phyloP scores from a whole-genome alignment of 352 stramenopile species.

The Globisporangium carolinianum region DNA sequence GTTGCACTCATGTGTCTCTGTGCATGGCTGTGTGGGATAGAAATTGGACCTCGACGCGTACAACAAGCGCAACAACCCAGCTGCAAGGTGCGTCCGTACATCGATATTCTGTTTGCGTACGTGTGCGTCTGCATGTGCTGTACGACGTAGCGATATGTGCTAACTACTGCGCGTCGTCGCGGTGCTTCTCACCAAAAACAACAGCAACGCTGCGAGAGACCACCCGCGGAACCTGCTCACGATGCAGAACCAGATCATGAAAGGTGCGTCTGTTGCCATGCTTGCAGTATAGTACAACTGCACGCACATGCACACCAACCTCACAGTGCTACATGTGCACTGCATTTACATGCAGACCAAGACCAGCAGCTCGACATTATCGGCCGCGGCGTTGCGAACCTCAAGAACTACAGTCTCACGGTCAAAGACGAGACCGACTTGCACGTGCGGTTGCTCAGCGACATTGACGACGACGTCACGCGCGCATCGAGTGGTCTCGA shows the following conservation, averaged over 20 bases:
- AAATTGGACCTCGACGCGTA: slow-evolving; percentile 71
- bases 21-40: slow-evolving; percentile 14
- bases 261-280: slow-evolving; percentile 21
- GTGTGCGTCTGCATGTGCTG: background rate
- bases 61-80: slow-evolving; percentile 43
- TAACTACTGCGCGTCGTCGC: background rate
- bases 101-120: background rate
- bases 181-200: background rate
- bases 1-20: background rate
- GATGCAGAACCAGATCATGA: slow-evolving; percentile 90
- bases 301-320: too few species aligned
- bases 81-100: slow-evolving; percentile 6
- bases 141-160: background rate
- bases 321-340: too few species aligned
- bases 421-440: slow-evolving; percentile 89
- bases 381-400: slow-evolving; percentile 70
- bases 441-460: slow-evolving; percentile 82
- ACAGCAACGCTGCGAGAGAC: slow-evolving; percentile 15
- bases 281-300: background rate
- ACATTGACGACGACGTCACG: slow-evolving; percentile 86
- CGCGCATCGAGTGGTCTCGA: slow-evolving; percentile 80
- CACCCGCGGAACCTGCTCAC: slow-evolving; percentile 49
- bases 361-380: slow-evolving; percentile 84
- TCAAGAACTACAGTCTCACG: slow-evolving; percentile 79
- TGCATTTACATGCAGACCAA: slow-evolving; percentile 40